Evolutionary conservation across 768 basidiomycete species (phyloP).

Genomic region (Leucosporidium scottii): DNA sequence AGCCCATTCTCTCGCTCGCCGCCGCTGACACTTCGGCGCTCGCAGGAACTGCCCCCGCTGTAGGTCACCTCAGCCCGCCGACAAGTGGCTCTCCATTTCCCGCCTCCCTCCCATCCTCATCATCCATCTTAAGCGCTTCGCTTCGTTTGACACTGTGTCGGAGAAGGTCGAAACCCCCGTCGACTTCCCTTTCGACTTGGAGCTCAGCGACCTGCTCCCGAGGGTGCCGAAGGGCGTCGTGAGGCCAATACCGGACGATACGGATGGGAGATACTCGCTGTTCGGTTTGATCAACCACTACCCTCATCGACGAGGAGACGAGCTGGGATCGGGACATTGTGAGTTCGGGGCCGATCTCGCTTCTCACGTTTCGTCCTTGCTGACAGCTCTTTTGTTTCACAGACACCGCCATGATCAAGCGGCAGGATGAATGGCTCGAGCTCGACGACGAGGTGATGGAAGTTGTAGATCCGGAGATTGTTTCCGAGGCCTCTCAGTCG

Average conservation of each 20-base stretch:
- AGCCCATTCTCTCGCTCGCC: too few relatives aligned
- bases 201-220: constrained; percentile 84
- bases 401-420: constrained; percentile 92
- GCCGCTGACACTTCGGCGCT: background rate
- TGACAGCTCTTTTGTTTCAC: background rate
- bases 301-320: constrained; percentile 45
- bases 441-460: constrained; percentile 85
- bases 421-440: constrained; percentile 75
- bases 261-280: constrained; percentile 58
- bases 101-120: constrained; percentile 79
- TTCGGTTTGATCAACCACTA: constrained; percentile 91
- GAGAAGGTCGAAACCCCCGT: constrained; percentile 90
- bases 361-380: background rate
- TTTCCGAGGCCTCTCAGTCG: constrained; percentile 47
- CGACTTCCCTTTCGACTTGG: constrained; percentile 80
- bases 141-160: constrained; percentile 67
- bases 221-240: constrained; percentile 49
- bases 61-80: constrained; percentile 48
- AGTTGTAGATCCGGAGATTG: constrained; percentile 62
- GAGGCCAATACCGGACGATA: background rate
- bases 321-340: constrained; percentile 87
- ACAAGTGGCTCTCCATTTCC: constrained; percentile 51
- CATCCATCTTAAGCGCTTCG: constrained; percentile 87
- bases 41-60: constrained; percentile 71
- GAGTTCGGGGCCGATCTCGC: constrained; percentile 41